phyloP scores from a whole-genome alignment of 1,139 yeast genomes.

The Geotrichum armillariae region DNA sequence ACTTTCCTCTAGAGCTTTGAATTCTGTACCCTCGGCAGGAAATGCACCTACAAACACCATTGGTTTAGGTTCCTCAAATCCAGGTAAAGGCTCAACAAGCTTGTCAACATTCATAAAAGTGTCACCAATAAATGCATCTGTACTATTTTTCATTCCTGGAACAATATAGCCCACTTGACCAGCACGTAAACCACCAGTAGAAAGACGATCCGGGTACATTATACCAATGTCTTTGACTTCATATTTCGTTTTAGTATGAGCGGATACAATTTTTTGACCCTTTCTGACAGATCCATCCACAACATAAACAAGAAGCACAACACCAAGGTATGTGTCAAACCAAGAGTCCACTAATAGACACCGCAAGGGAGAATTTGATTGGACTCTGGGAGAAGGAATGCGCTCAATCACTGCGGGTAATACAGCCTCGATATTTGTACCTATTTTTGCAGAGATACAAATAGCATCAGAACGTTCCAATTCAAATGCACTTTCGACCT shows the following conservation, averaged over 20 bases:
- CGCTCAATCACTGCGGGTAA: slow-evolving; percentile 78
- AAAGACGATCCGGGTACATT: slow-evolving; percentile 83
- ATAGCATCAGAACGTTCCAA: slow-evolving; percentile 72
- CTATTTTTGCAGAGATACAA: slow-evolving; percentile 91
- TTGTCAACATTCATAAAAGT: slow-evolving; percentile 74
- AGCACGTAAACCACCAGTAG: slow-evolving; percentile 59
- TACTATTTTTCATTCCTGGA: slow-evolving; percentile 88
- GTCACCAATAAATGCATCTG: slow-evolving; percentile 90
- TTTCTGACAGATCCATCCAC: slow-evolving; percentile 78
- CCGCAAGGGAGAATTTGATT: slow-evolving; percentile 56
- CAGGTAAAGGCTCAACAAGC: slow-evolving; percentile 77
- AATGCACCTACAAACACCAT: slow-evolving; percentile 99
- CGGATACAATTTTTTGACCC: slow-evolving; percentile 76
- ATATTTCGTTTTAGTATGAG: slow-evolving; percentile 71
- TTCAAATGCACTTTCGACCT: slow-evolving; percentile 82
- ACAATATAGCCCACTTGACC: slow-evolving; percentile 95
- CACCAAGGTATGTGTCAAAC: slow-evolving; percentile 94
- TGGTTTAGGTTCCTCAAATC: slow-evolving; percentile 95
- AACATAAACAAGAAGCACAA: slow-evolving; percentile 79
- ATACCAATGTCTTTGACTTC: slow-evolving; percentile 93
- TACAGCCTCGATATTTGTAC: slow-evolving; percentile 70
- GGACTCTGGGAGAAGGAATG: slow-evolving; percentile 73
- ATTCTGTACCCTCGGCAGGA: slow-evolving; percentile 93
- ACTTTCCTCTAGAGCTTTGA: slow-evolving; percentile 85
- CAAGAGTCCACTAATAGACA: slow-evolving; percentile 91